A percentile compares a stretch with the other conserved stretches of the same genome.
phyloP scores from a whole-genome alignment of 768 basidiomycete species.

The Rhizopogon vesiculosus region DNA sequence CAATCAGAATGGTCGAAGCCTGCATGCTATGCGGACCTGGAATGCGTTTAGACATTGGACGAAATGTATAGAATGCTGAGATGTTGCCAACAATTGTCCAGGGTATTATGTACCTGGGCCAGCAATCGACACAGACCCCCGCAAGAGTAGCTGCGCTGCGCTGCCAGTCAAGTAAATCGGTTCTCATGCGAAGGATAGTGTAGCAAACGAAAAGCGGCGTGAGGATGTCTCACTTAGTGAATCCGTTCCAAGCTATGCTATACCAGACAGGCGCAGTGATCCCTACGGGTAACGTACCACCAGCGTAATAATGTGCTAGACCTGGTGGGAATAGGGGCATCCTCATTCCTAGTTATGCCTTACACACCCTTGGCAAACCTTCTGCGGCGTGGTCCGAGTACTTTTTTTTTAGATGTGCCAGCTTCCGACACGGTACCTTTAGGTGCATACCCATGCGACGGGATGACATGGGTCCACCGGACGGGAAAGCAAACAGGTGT shows the following conservation, averaged over 20 bases:
- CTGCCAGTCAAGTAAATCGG: too few relatives aligned
- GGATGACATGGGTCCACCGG: too few relatives aligned
- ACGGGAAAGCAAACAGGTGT: too few relatives aligned
- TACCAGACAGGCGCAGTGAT: too few relatives aligned
- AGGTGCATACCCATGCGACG: too few relatives aligned
- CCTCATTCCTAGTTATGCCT: too few relatives aligned
- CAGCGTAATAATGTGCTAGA: background rate
- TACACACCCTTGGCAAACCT: too few relatives aligned
- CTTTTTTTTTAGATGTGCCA: too few relatives aligned
- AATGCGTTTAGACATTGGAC: background rate
- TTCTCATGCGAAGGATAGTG: background rate
- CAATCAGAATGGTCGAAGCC: background rate
- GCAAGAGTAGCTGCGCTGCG: background rate
- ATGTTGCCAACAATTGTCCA: background rate
- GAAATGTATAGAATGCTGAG: background rate
- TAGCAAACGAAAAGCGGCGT: background rate
- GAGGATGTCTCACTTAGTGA: background rate
- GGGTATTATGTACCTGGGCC: background rate
- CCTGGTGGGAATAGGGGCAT: too few relatives aligned
- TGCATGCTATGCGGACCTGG: background rate
- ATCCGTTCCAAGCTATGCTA: too few relatives aligned
- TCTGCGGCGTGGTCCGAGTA: too few relatives aligned
- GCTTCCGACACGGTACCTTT: too few relatives aligned
- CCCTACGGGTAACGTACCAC: background rate
- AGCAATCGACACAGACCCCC: background rate